phyloP scores from a whole-genome alignment of 73 alveolate species.

The Paramecium biaurelia region DNA sequence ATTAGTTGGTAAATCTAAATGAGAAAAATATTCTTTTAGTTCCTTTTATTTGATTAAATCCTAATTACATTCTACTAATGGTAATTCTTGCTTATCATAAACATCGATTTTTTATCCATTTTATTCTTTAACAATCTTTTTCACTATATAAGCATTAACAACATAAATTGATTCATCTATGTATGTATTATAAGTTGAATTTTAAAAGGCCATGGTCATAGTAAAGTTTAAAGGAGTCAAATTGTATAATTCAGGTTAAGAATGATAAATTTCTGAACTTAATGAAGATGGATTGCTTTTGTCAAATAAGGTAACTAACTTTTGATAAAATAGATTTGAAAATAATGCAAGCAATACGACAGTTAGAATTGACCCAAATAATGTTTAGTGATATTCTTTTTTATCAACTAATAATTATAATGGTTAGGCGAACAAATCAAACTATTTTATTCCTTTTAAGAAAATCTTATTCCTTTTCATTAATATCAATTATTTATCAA shows the following conservation, averaged over 20 bases:
- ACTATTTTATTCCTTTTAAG: background rate
- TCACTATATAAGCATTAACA: background rate
- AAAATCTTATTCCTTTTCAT: background rate
- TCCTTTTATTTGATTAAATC: background rate
- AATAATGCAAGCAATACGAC: background rate
- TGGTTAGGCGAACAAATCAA: slow-evolving; percentile 30
- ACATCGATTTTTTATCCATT: background rate
- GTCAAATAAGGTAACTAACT: background rate
- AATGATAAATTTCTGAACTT: background rate
- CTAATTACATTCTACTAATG: background rate
- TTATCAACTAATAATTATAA: background rate
- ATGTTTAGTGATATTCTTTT: background rate
- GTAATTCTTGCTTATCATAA: background rate
- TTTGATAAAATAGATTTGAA: background rate
- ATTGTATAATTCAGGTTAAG: background rate
- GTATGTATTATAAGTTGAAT: background rate
- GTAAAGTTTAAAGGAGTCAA: slow-evolving; percentile 21
- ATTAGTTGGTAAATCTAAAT: background rate
- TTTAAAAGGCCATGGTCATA: background rate
- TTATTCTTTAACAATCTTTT: background rate
- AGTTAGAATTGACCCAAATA: slow-evolving; percentile 11
- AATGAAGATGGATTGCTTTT: background rate
- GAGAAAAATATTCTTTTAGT: slow-evolving; percentile 6
- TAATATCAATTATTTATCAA: background rate
- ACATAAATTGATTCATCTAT: slow-evolving; percentile 44